These are phyloP conservation scores for Lentithecium fluviatile DNA, from an alignment of 495 filamentous ascomycete species.

Conservation along the genomic window DNA sequence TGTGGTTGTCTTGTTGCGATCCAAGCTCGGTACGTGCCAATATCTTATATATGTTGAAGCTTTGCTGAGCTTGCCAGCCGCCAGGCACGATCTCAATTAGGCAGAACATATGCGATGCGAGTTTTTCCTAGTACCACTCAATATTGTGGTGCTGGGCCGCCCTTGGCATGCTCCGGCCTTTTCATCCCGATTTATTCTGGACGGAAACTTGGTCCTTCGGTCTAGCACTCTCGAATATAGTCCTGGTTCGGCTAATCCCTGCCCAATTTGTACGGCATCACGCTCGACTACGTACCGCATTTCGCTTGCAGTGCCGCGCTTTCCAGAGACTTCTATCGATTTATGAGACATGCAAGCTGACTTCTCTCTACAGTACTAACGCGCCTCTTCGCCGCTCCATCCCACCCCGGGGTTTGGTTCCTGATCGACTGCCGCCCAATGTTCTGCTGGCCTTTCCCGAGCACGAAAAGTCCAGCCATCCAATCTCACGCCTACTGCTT, in stretches of 20 bases:
- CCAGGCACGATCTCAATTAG: constrained; percentile 27
- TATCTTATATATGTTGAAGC: constrained; percentile 35
- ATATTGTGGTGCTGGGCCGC: constrained; percentile 33
- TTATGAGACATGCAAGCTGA: constrained; percentile 28
- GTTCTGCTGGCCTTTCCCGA: background rate
- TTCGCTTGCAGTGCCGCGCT: constrained; percentile 20
- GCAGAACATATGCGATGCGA: constrained; percentile 36
- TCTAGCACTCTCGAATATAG: constrained; percentile 34
- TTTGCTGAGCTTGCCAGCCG: constrained; percentile 5
- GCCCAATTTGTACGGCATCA: constrained; percentile 32
- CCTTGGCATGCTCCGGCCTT: constrained; percentile 34
- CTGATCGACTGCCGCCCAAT: constrained; percentile 24
- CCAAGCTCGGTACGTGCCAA: constrained; percentile 27
- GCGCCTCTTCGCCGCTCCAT: constrained; percentile 12
- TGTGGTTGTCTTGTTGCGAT: constrained; percentile 20
- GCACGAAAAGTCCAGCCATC: background rate
- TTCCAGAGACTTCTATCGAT: constrained; percentile 24
- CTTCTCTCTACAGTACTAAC: constrained; percentile 19
- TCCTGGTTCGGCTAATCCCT: constrained; percentile 33
- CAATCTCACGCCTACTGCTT: background rate
- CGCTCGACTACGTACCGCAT: constrained; percentile 24
- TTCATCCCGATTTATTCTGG: constrained; percentile 35
- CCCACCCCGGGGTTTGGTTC: constrained; percentile 20
- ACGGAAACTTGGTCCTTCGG: constrained; percentile 20
- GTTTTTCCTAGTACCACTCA: constrained; percentile 33